These are phyloP conservation scores for Crithidia acanthocephali DNA, from an alignment of 208 protist species.

Conservation along the genomic window DNA sequence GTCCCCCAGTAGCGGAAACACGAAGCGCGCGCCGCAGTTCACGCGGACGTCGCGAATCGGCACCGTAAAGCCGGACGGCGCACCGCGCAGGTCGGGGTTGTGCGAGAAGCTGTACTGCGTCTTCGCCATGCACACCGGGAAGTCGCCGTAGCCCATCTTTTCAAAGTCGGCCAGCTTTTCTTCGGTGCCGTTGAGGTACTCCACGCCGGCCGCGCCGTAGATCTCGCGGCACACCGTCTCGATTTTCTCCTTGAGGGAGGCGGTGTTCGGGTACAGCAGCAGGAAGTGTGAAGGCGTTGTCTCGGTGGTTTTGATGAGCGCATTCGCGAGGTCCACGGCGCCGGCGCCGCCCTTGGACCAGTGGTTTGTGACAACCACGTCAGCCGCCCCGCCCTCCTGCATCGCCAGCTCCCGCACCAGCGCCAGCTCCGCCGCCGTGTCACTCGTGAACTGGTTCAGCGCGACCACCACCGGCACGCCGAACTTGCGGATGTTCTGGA, in stretches of 20 bases:
- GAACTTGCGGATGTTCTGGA: constrained; percentile 95
- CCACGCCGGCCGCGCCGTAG: constrained; percentile 93
- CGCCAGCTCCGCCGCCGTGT: constrained; percentile 93
- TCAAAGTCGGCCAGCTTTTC: constrained; percentile 91
- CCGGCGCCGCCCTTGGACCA: constrained; percentile 93
- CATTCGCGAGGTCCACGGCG: constrained; percentile 88
- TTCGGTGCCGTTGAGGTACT: constrained; percentile 89
- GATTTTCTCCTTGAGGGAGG: constrained; percentile 96
- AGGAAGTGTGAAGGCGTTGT: constrained; percentile 84
- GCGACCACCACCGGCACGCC: constrained; percentile 97
- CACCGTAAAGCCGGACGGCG: constrained; percentile 89
- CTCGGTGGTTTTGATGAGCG: constrained; percentile 78
- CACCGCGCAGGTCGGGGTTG: constrained; percentile 91
- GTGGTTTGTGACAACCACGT: constrained; percentile 93
- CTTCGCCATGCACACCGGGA: constrained; percentile 98
- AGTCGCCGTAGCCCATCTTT: constrained; percentile 75
- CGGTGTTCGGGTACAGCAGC: constrained; percentile 90
- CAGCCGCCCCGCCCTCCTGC: constrained; percentile 84
- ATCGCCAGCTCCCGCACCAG: constrained; percentile 73
- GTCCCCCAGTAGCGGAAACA: constrained; percentile 95
- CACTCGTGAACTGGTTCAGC: constrained; percentile 95
- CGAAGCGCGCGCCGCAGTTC: constrained; percentile 95
- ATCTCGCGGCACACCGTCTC: constrained; percentile 96
- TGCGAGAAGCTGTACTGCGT: constrained; percentile 97
- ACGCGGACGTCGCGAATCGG: constrained; percentile 95